These are phyloP conservation scores for Tulasnella calospora DNA, from an alignment of 768 basidiomycete species.

Conservation along the genomic window DNA sequence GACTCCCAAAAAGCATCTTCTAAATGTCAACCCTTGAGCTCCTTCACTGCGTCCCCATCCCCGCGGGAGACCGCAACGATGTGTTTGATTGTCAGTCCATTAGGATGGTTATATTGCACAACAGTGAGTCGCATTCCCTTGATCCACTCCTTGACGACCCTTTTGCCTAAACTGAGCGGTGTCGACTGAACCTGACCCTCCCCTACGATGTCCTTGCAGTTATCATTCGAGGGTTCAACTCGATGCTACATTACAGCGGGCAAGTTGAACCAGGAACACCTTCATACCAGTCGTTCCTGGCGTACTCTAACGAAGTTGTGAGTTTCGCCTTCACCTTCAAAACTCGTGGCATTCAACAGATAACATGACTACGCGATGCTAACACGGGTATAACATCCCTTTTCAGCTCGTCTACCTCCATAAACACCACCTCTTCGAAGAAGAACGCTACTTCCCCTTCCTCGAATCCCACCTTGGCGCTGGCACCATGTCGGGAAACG, in stretches of 20 bases:
- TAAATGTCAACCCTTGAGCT: neutral
- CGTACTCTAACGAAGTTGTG: slow-evolving; percentile 9
- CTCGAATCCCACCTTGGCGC: slow-evolving; percentile 17
- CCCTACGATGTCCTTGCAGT: neutral
- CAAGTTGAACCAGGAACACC: neutral
- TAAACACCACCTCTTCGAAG: slow-evolving; percentile 18
- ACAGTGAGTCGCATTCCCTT: neutral
- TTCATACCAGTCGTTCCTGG: neutral
- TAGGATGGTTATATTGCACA: slow-evolving; percentile 18
- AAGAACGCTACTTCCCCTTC: slow-evolving; percentile 16
- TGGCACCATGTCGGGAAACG: slow-evolving; percentile 12
- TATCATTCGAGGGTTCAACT: slow-evolving; percentile 14
- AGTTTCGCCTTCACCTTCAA: neutral
- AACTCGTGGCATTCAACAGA: no score
- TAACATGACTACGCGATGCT: no score
- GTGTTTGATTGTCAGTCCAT: slow-evolving; percentile 15
- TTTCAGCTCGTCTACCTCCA: slow-evolving; percentile 1
- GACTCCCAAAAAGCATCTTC: no score
- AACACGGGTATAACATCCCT: neutral
- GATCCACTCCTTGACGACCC: no score
- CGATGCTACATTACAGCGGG: slow-evolving; percentile 12
- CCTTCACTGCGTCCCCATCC: slow-evolving; percentile 12
- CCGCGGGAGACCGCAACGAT: neutral
- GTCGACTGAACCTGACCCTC: neutral
- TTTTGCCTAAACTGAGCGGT: no score